Evolutionary conservation across 306 rosid genomes (phyloP), one percentile per base, ranked within the genome.

Genomic region (Hippophae rhamnoides): DNA sequence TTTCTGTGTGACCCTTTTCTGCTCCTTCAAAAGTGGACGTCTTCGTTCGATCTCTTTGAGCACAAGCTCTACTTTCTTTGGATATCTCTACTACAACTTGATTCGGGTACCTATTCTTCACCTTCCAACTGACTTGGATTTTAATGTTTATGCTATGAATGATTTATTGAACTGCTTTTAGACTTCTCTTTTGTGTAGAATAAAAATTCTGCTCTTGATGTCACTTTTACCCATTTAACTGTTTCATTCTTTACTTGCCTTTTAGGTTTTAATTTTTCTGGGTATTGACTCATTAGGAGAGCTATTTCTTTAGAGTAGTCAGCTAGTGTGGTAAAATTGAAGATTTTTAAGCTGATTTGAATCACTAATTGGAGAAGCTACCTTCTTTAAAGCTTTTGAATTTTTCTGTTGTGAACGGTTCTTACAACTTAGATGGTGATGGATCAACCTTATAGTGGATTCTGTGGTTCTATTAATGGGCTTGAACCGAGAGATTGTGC

Each of bases 401-500:
- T 60, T 31, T 66, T 25, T 59, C n/a, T 61, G 26, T 47, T 50
- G 56, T 58, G 65, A 49, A 58, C n/a, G 42, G 40, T 57, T 31
- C 25, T 65, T 61, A 23, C 14, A 56, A 43, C 51, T 25, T 58
- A 23, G 42, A 45, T 25, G 67, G 14, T 66, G 72, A 66, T 57
- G 73, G 76, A 70, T 66, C 69, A 56, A 61, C 13, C 44, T n/a
- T 61, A 41, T 49, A 43, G 50, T 52, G 72, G 60, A 45, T 18
- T 65, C 10, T 46, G 47, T 61, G 62, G 69, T 51, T 50, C 62
- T 46, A 14, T 47, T 23, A 61, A 61, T 41, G 76, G 68, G 45
- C 47, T 65, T 44, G 54, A 62, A 26, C 10, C 54, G 9, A 51
- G 52, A 6, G 60, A 62, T 48, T 59, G 66, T 14, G 25, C 53